Evolutionary conservation across 768 basidiomycete species (phyloP).

Genomic region (Psilocybe sp.): DNA sequence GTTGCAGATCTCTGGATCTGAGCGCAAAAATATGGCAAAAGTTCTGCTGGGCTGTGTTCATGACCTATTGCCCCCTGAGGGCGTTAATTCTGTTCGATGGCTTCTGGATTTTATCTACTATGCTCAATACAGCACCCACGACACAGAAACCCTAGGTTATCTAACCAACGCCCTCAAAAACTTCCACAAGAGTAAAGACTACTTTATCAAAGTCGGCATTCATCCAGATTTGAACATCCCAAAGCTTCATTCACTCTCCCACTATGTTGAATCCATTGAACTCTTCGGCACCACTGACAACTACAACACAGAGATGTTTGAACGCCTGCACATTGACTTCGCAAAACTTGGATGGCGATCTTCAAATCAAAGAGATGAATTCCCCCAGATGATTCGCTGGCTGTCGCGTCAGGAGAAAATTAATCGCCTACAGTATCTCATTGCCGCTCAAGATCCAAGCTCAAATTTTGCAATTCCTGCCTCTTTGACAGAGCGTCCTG

Average conservation of each 20-base stretch:
- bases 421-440: too few species aligned
- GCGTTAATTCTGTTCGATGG: slow-evolving; percentile 13
- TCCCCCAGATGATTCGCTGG: too few species aligned
- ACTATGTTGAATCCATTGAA: slow-evolving; percentile 9
- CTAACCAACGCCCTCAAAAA: slow-evolving; percentile 9
- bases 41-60: slow-evolving; percentile 27
- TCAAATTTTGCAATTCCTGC: too few species aligned
- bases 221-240: slow-evolving; percentile 33
- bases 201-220: slow-evolving; percentile 13
- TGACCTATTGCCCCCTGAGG: slow-evolving; percentile 12
- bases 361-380: too few species aligned
- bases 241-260: slow-evolving; percentile 11
- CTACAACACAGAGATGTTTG: too few species aligned
- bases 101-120: slow-evolving; percentile 30
- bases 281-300: too few species aligned
- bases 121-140: slow-evolving; percentile 20
- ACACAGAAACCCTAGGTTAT: slow-evolving; percentile 17
- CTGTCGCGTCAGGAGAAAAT: too few species aligned
- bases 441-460: too few species aligned
- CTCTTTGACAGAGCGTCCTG: too few species aligned
- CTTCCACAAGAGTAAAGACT: slow-evolving; percentile 14
- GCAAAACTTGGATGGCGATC: too few species aligned
- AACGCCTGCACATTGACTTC: too few species aligned
- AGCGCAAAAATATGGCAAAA: slow-evolving; percentile 34
- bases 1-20: slow-evolving; percentile 37